Conservation (phyloP, 148 eudicot species). For the Persicaria maculosa region DNA sequence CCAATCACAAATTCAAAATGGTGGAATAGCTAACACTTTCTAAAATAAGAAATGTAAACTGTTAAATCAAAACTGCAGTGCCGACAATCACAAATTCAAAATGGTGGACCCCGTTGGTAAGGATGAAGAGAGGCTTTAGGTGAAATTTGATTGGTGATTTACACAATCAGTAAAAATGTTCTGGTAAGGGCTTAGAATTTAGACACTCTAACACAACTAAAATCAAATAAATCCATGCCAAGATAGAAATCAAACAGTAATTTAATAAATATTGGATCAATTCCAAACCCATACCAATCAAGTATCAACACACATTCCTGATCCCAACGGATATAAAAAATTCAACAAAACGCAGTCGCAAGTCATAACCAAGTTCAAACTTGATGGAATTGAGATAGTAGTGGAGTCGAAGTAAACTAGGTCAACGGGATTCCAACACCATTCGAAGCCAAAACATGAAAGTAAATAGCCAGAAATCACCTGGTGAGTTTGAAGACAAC, state of each 20-base stretch:
- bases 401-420: background rate
- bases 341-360: background rate
- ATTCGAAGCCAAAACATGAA: background rate
- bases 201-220: background rate
- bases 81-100: background rate
- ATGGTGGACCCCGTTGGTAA: background rate
- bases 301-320: background rate
- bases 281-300: background rate
- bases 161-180: background rate
- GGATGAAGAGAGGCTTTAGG: background rate
- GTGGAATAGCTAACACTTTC: background rate
- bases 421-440: slow-evolving; percentile 2
- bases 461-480: background rate
- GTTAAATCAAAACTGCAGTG: background rate
- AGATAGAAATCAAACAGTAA: background rate
- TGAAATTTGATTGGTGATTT: background rate
- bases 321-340: background rate
- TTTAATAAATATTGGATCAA: background rate
- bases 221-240: background rate
- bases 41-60: background rate
- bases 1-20: background rate
- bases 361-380: background rate
- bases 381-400: background rate
- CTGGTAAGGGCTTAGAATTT: background rate
- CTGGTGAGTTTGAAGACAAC: slow-evolving; percentile 5